Evolutionary conservation across 192 early-diverging fungal genomes (phyloP), one percentile per base, ranked within the genome.

Genomic region (Lunasporangiospora selenospora): DNA sequence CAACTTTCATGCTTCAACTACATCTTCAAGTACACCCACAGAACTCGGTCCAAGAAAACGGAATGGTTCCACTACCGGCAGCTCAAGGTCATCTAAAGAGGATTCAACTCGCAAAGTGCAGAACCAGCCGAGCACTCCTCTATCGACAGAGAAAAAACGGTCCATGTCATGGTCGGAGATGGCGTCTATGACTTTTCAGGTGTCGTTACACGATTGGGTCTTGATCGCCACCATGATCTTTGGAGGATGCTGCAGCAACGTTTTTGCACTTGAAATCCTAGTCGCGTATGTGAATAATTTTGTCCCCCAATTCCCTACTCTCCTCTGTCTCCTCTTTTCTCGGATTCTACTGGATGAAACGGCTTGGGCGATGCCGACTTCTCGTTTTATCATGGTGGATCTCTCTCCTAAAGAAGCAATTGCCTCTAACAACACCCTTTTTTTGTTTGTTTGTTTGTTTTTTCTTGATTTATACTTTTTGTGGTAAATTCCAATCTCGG

Each of bases 211-310:
- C 3, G 69, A 73, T 32, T 73, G 69, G 69, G 55, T 85, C 26
- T 27, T 87, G n/a, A 90, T 92, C 32, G 58, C 83, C 6, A 75
- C 80, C 13, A 80, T 91, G 44, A 90, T 96, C 69, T 96, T 96
- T 79, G 90, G 90, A 16, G 94, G 94, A 1, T 94, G 92, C 67
- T 96, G 94, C 60, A 88, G 89, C 37, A 94, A 94, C 51, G 92
- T 93, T 16, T 92, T 88, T 82, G 87, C 92, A 2, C 77, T 96
- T 19, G 94, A 96, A 65, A 75, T 86, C 33, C 80, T 96, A 4
- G 88, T 94, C 24, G 81, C 52, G 87, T 89, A 77, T 75, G 76
- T 62, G 1, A 30, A 3, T 29, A 16, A 36, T 34, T 24, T 32
- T 39, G 23, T 19, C 8, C 11, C 31, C 18, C 24, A 15, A 19